Base-by-base conservation (phyloP, 1,284 basidiomycete genomes). In the Phaffia rhodozyma region DNA sequence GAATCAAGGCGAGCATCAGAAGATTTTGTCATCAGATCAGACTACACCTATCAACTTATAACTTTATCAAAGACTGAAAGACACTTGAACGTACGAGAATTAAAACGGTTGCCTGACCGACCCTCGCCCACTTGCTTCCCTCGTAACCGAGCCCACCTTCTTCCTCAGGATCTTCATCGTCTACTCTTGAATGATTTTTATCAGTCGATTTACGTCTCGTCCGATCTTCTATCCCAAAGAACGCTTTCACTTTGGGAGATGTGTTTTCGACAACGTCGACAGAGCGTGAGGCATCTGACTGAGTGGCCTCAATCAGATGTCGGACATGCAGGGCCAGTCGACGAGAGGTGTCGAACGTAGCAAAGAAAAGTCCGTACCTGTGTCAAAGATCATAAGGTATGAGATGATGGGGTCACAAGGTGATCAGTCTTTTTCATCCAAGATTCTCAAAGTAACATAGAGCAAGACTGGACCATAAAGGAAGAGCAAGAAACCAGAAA, bases 321-420 rank as follows among this genome's bases (percentile, higher is more conserved):
- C 63, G 63, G 2, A 65, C 58, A 29, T 57, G 63, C 5, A 65
- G 55, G 1, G 63, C 63, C 0, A 61, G 48, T 4, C 63, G 54
- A 16, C 63, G 63, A 21, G 63, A 65, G 25, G 63, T 52, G 34
- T 65, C 63, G 30, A 65, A 65, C 21, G 59, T 65, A 1, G 55
- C 54, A 50, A 65, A 65, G 50, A 65, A 65, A 55, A 65, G 47
- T 16, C 54, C 63, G 38, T 65, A 65, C 48, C 61, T 63, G 34
- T 21, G 18, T 25, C n/a, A 48, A 5, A n/a, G 21, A 21, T 9
- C 29, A 29, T 1, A 6, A 6, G 27, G 25, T 13, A 48, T 3
- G 25, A 30, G 47, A 4, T 43, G 13, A 11, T 11, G 13, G 5
- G 2, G 16, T 43, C 13, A 16, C 7, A 7, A 43, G 5, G 2